Evolutionary conservation across 2,329 filamentous ascomycete species (phyloP), one percentile per base, ranked within the genome.

Genomic region (Penicillium occitanis): DNA sequence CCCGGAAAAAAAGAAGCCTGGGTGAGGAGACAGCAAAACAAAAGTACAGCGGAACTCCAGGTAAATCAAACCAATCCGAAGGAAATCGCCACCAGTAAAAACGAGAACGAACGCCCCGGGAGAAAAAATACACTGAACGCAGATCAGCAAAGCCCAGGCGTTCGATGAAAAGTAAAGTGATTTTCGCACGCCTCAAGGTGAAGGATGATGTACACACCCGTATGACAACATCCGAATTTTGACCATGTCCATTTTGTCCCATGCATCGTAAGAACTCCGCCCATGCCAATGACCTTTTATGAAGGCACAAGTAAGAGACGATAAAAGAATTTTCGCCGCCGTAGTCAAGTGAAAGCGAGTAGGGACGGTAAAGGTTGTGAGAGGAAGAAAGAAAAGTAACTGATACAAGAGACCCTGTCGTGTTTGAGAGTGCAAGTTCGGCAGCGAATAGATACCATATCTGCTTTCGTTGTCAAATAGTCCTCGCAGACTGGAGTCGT

Each of bases 201-300:
- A 66, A 68, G 69, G 71, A 69, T 69, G 70, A 70, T 69, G 70
- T 70, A 70, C 67, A 72, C 71, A 57, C 70, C 68, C 68, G 68
- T 68, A 70, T 71, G 71, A 48, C 68, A 71, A 70, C 73, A 71
- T 66, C 69, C 70, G 68, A 62, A 71, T 73, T 72, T 68, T 73
- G 69, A 70, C 64, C 73, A 51, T 70, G 70, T 75, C 71, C 73
- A 70, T 74, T 76, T 77, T 76, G 69, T 70, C 76, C 75, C 72
- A 75, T 73, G 73, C 71, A 77, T 78, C 75, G 73, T 77, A 69
- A 78, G 76, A 75, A 78, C 75, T 67, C 76, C 73, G 72, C 68
- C 75, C 74, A 77, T 78, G 76, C 75, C 76, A 73, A 66, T 71
- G 69, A 67, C 68, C 70, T 71, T 69, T 64, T 63, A 65, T 66